Base-by-base conservation (phyloP, 495 filamentous ascomycete genomes). In the Aspergillus cavernicola region DNA sequence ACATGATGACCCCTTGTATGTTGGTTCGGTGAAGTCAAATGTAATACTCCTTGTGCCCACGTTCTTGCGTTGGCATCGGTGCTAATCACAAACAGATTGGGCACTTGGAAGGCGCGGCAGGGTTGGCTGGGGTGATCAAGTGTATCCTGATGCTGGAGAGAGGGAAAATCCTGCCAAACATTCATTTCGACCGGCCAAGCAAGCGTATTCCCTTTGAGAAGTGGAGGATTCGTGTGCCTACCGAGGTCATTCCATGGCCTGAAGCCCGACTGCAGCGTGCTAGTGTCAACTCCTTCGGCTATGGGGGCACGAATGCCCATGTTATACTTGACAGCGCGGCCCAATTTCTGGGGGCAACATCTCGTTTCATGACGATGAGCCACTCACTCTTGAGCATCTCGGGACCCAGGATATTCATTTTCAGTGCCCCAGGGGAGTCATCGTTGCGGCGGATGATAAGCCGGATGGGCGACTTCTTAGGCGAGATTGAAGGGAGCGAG, bases 1-100 rank as follows among this genome's bases (percentile, higher is more conserved):
- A 26, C 22, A 43, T 0, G 10, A 24, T 16, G 40, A 22, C 1
- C 53, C 53, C 2, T 15, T 61, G 18, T 28, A 28, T 10, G 52
- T 76, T 23, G 74, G 75, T 0, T 61, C 66, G 6, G 45, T 76
- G 33, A 78, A n/a, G n/a, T n/a, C n/a, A n/a, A n/a, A n/a, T n/a
- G n/a, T n/a, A n/a, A n/a, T n/a, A n/a, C n/a, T n/a, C n/a, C n/a
- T n/a, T n/a, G n/a, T n/a, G n/a, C n/a, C n/a, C n/a, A n/a, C n/a
- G n/a, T n/a, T n/a, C n/a, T n/a, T n/a, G n/a, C n/a, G n/a, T n/a
- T n/a, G n/a, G n/a, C n/a, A n/a, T n/a, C n/a, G n/a, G n/a, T n/a
- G n/a, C n/a, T n/a, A n/a, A n/a, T n/a, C n/a, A n/a, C n/a, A 78
- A 42, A 56, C 70, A 72, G 41, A 53, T 78, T 32, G 75, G 75